Evolutionary conservation across 768 basidiomycete species (phyloP), one percentile per base, ranked within the genome.

Genomic region (Cystofilobasidium capitatum): DNA sequence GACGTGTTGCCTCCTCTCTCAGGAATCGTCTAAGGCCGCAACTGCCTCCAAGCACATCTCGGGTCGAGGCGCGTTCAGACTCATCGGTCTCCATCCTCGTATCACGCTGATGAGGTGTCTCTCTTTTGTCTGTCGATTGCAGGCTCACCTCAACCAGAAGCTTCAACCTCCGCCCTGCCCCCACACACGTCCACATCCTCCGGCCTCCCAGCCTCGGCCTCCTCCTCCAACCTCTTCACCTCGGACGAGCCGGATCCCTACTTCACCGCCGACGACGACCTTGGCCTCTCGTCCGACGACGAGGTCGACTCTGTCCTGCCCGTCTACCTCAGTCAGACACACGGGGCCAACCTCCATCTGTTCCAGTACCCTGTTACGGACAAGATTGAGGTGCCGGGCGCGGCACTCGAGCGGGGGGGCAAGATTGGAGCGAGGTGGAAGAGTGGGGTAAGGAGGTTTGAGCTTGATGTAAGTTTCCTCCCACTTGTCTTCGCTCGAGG

Each of bases 291-390:
- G n/a, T 51, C 59, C 20, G 73, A 74, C 26, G 72, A 72, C 12
- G 71, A 73, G 47, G 75, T 76, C 62, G 71, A 74, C 36, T 66
- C 75, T 10, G 44, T 73, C 9, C 72, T 77, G 24, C 77, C 77
- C 7, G 74, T 78, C 42, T 78, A 76, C 71, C 70, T 78, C 31
- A 74, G 75, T 7, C 71, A 76, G 1, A 58, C 69, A 7, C 70
- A 77, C 3, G 62, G 64, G 9, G 72, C 73, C 2, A 57, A 75
- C 45, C 58, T 78, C 10, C 72, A 76, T 62, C 70, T 78, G 7
- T 76, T 75, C 66, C 76, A 78, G 69, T 78, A 74, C 65, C 77
- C 77, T 0, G 61, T 68, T 24, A 68, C 66, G 26, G 66, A 69
- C 74, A n/a, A 72, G 71, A 31, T 73, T 71, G 42, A 51, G 64